Conservation (phyloP, 1,139 yeast genomes). For the Candida anutae region DNA sequence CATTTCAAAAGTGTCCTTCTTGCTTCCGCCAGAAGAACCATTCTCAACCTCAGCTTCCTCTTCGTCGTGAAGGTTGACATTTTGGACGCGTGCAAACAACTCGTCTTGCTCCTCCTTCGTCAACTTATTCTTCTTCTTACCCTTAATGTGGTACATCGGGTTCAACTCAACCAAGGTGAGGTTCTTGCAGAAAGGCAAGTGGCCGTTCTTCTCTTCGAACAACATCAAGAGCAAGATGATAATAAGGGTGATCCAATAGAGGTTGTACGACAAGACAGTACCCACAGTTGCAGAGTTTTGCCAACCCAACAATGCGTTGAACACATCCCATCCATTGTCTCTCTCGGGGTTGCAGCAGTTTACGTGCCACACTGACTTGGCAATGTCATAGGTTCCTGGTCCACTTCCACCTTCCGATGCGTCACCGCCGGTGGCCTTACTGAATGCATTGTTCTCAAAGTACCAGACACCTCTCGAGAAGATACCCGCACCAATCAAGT, state of each 20-base stretch:
- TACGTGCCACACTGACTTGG: constrained; percentile 85
- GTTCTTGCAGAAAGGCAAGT: constrained; percentile 16
- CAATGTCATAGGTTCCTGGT: constrained; percentile 87
- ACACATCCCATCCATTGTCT: constrained; percentile 89
- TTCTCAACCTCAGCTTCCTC: background rate
- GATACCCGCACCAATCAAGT: constrained; percentile 38
- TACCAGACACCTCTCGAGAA: constrained; percentile 76
- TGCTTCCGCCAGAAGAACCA: no score
- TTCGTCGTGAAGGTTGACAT: constrained; percentile 6
- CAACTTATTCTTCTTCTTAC: constrained; percentile 16
- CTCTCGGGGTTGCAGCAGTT: constrained; percentile 91
- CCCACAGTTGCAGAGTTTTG: constrained; percentile 21
- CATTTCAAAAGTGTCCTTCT: no score
- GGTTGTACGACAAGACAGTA: constrained; percentile 18
- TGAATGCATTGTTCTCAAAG: constrained; percentile 62
- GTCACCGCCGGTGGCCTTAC: constrained; percentile 50
- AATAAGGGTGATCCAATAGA: constrained; percentile 16
- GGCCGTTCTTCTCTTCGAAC: constrained; percentile 18
- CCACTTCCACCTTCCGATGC: constrained; percentile 88
- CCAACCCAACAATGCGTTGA: constrained; percentile 56
- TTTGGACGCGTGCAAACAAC: constrained; percentile 14
- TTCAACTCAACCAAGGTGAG: constrained; percentile 13
- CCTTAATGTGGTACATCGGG: constrained; percentile 20
- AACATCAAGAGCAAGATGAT: constrained; percentile 12
- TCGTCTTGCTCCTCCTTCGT: constrained; percentile 12